Evolutionary conservation across 1,284 basidiomycete species (phyloP), one percentile per base, ranked within the genome.

Genomic region (Cryptococcus sp.): DNA sequence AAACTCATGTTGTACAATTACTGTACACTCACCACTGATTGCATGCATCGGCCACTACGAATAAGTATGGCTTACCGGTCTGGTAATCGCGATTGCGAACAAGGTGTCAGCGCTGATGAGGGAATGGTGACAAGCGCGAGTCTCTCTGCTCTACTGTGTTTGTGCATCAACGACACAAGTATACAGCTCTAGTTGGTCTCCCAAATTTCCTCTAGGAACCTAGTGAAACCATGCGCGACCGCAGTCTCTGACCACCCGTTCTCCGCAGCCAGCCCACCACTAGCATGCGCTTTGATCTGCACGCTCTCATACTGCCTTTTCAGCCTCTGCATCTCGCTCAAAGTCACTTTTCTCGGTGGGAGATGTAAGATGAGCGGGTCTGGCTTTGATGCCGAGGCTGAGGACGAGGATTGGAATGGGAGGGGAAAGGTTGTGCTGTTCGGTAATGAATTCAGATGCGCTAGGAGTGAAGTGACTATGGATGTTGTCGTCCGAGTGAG

Each of bases 281-380:
- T 83, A 8, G 87, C 89, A 61, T 92, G 87, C n/a, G 89, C 90
- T 67, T 90, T 91, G 70, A 88, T 90, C 75, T 94, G 91, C 41
- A 89, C 83, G 1, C 84, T 85, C 39, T 94, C 88, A 71, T 93
- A 96, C 71, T 93, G 91, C 48, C 93, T 83, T 74, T 94, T 95
- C 51, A 88, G 80, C 25, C 93, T 82, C 73, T 93, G 91, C 54
- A 95, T 81, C 78, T 93, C 91, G 0, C 90, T 86, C 20, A 94
- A 82, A 19, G 91, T 90, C 23, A 93, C 71, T 51, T 81, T 82
- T 16, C 89, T 87, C 20, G 83, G 69, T 40, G 47, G 63, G 25
- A 40, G 55, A 22, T 54, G 62, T 10, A 57, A 57, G 15, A 62
- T 23, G 6, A 62, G 45, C 40, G 52, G 5, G 48, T 39, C 22